phyloP scores from a whole-genome alignment of 1,284 basidiomycete genomes.

The Ustilago nuda region DNA sequence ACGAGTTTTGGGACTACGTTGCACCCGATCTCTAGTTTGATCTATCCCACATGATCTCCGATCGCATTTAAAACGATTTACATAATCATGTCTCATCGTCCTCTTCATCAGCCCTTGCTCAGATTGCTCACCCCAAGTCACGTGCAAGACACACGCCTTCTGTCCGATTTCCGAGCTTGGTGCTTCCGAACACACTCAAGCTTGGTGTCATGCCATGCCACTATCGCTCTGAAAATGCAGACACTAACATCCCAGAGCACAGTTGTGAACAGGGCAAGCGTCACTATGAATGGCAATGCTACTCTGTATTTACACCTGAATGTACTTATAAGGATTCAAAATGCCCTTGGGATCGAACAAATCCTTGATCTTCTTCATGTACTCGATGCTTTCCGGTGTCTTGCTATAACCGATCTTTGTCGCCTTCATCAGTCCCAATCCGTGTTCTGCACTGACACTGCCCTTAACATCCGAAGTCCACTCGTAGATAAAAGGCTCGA shows the following conservation, averaged over 20 bases:
- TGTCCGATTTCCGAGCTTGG: conserved; percentile 19
- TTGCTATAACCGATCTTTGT: conserved; percentile 92
- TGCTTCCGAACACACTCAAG: neutral
- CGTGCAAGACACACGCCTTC: neutral
- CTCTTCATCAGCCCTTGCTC: too few species aligned
- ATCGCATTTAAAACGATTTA: too few species aligned
- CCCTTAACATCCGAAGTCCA: conserved; percentile 78
- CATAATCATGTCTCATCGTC: too few species aligned
- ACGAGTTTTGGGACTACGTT: too few species aligned
- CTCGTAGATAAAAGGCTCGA: conserved; percentile 97
- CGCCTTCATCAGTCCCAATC: conserved; percentile 93
- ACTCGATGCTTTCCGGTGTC: conserved; percentile 79
- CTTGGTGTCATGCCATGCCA: neutral
- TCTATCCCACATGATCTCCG: too few species aligned
- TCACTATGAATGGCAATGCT: neutral
- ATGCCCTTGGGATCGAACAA: conserved; percentile 91
- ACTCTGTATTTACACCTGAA: conserved; percentile 36
- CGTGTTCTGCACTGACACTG: conserved; percentile 96
- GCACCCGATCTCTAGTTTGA: too few species aligned
- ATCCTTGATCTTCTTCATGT: conserved; percentile 92
- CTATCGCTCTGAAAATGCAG: neutral
- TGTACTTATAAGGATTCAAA: conserved; percentile 84
- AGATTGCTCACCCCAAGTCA: too few species aligned
- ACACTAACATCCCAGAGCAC: neutral
- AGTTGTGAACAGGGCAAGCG: neutral